These are phyloP conservation scores for Candida tallmaniae DNA, from an alignment of 805 yeast genomes.

Conservation along the genomic window DNA sequence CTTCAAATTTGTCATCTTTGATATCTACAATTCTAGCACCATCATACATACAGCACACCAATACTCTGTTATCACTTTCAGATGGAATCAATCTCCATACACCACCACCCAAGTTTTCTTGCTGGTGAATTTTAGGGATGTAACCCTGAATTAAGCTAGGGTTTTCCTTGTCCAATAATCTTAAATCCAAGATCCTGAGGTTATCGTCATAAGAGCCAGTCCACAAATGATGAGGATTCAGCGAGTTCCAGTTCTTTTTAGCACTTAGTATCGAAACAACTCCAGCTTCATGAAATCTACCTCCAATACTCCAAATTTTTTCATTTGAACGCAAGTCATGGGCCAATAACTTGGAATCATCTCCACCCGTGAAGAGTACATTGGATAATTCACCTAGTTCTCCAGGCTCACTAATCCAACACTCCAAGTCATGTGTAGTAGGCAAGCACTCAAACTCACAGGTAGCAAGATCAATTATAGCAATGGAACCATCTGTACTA, in stretches of 20 bases:
- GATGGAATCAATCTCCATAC: slow-evolving; percentile 88
- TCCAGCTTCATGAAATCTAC: slow-evolving; percentile 82
- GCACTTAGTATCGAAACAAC: slow-evolving; percentile 72
- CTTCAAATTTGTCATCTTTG: slow-evolving; percentile 21
- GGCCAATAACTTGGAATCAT: slow-evolving; percentile 71
- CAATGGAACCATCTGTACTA: slow-evolving; percentile 62
- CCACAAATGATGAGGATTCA: slow-evolving; percentile 51
- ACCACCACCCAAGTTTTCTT: slow-evolving; percentile 76
- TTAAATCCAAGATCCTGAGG: slow-evolving; percentile 62
- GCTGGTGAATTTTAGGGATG: slow-evolving; percentile 45
- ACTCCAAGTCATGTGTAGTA: slow-evolving; percentile 64
- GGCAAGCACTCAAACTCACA: slow-evolving; percentile 19
- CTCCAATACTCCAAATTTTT: slow-evolving; percentile 30
- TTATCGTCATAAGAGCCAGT: slow-evolving; percentile 93
- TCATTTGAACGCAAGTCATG: slow-evolving; percentile 55
- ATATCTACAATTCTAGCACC: slow-evolving; percentile 70
- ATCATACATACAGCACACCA: slow-evolving; percentile 92
- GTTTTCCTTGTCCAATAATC: slow-evolving; percentile 43
- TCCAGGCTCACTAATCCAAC: slow-evolving; percentile 85
- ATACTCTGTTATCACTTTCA: slow-evolving; percentile 42
- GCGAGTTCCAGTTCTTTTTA: slow-evolving; percentile 35
- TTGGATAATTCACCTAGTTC: slow-evolving; percentile 45
- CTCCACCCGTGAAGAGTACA: slow-evolving; percentile 85
- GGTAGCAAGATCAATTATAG: slow-evolving; percentile 31
- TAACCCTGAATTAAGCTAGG: slow-evolving; percentile 39